These are phyloP conservation scores for Beauveria brongniartii DNA, from an alignment of 2,329 filamentous ascomycete species.

Conservation along the genomic window DNA sequence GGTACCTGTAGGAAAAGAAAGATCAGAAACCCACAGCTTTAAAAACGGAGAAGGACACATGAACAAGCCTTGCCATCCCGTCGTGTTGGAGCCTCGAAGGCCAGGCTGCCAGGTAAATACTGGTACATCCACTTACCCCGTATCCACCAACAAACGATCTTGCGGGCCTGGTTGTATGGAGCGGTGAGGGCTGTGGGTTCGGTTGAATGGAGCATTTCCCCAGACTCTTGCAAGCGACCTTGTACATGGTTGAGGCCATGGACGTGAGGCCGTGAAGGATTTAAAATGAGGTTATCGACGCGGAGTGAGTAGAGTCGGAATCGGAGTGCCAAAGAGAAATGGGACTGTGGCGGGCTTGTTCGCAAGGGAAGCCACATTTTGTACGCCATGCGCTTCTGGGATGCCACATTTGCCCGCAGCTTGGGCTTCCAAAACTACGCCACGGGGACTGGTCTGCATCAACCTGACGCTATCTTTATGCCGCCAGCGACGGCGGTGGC, in stretches of 20 bases:
- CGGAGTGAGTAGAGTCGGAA: neutral
- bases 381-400: neutral
- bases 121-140: constrained; percentile 5
- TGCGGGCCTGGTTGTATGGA: neutral
- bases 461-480: neutral
- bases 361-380: neutral
- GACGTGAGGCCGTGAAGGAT: neutral
- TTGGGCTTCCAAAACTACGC: neutral
- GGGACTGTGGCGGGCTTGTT: neutral
- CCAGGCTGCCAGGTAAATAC: neutral
- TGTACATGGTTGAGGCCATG: neutral
- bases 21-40: neutral
- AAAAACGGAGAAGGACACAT: neutral
- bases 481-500: too few species aligned
- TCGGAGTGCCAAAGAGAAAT: neutral
- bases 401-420: neutral
- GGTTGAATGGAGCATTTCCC: neutral
- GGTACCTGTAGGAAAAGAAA: neutral
- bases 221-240: neutral
- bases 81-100: too few species aligned
- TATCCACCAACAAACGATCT: constrained; percentile 8
- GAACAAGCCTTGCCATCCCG: neutral
- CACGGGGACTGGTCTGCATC: neutral
- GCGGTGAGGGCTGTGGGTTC: neutral
- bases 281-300: neutral